These are phyloP conservation scores for Angophora floribunda DNA, from an alignment of 345 rosid species.

Conservation along the genomic window DNA sequence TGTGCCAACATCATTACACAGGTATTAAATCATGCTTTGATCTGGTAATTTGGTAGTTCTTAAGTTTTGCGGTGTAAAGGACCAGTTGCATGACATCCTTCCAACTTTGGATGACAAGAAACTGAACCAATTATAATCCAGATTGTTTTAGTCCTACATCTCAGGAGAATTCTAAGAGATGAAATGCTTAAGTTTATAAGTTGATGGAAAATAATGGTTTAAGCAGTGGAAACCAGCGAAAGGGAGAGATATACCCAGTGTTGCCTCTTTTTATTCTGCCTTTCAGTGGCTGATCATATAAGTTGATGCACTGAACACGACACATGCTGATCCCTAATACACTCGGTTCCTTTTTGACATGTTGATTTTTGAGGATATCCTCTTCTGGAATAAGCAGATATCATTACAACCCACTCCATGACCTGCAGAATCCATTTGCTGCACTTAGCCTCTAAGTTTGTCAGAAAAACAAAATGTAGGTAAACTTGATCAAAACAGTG, in stretches of 20 bases:
- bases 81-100: background rate
- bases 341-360: background rate
- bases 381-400: background rate
- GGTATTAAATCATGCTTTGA: conserved; percentile 19
- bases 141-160: background rate
- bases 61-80: background rate
- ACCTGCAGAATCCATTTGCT: background rate
- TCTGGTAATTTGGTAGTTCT: background rate
- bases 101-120: background rate
- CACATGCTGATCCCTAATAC: background rate
- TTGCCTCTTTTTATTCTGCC: background rate
- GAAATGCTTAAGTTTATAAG: background rate
- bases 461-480: background rate
- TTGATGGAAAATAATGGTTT: background rate
- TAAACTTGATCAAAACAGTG: background rate
- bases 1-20: conserved; percentile 84
- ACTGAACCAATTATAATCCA: background rate
- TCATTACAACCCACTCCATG: background rate
- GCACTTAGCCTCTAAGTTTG: background rate
- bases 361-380: background rate
- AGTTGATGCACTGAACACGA: background rate
- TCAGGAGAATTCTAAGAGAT: background rate
- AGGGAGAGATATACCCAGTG: background rate
- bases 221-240: background rate
- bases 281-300: background rate